Conservation (phyloP, 108 stramenopile genomes). For the Nitzschia sp. region DNA sequence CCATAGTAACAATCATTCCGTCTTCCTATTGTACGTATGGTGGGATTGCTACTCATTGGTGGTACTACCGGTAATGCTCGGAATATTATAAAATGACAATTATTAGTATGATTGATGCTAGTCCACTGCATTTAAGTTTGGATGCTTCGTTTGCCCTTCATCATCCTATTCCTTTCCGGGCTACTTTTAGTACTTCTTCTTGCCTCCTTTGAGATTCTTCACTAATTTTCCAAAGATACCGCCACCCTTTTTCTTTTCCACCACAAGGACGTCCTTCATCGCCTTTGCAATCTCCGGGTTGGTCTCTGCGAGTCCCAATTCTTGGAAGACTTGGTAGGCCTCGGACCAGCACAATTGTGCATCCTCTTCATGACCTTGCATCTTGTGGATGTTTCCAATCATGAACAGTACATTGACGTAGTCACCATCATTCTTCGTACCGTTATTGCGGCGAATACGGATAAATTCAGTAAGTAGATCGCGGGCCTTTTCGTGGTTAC, state of each 20-base stretch:
- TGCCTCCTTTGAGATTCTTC: constrained; percentile 22
- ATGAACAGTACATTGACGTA: constrained; percentile 61
- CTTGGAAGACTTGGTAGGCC: constrained; percentile 53
- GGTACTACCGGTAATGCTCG: no score
- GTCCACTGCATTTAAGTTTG: no score
- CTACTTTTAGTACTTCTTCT: constrained; percentile 5
- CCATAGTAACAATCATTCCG: no score
- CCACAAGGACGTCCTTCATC: constrained; percentile 39
- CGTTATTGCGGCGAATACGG: constrained; percentile 50
- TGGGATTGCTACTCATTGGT: no score
- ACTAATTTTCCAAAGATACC: constrained; percentile 31
- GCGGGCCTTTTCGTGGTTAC: constrained; percentile 51
- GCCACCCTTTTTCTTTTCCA: constrained; percentile 12
- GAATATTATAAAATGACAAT: no score
- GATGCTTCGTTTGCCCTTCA: no score
- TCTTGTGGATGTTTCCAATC: constrained; percentile 72
- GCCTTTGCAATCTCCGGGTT: constrained; percentile 49
- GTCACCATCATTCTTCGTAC: constrained; percentile 45
- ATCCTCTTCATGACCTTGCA: constrained; percentile 46
- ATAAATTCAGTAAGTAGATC: constrained; percentile 58
- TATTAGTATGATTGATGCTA: no score
- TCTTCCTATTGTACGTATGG: no score
- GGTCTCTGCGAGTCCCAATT: constrained; percentile 41
- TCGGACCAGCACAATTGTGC: constrained; percentile 58
- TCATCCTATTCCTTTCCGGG: constrained; percentile 2